Conservation (phyloP, 2,329 filamentous ascomycete genomes). For the Claviceps cyperi region DNA sequence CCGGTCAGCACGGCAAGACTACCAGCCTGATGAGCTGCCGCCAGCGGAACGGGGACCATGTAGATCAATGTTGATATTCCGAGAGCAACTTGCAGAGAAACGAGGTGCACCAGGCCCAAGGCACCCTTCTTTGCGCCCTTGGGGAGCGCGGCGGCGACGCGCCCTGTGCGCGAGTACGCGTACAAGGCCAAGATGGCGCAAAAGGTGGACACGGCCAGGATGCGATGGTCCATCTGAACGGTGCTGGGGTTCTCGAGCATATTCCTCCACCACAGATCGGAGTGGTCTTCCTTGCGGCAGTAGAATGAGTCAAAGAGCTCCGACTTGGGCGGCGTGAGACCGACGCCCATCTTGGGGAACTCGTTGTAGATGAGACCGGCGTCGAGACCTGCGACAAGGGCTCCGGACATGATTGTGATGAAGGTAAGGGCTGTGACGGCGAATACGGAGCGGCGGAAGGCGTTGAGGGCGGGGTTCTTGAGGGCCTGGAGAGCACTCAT, state of each 20-base stretch:
- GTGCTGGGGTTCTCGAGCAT: conserved; percentile 93
- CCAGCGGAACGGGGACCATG: conserved; percentile 77
- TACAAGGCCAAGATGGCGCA: conserved; percentile 65
- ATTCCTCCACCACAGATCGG: conserved; percentile 92
- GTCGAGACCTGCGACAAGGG: conserved; percentile 84
- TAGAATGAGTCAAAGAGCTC: conserved; percentile 84
- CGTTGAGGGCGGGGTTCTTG: conserved; percentile 48
- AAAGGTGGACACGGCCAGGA: conserved; percentile 82
- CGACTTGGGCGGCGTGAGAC: conserved; percentile 62
- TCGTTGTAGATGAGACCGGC: conserved; percentile 98
- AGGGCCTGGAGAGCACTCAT: conserved; percentile 47
- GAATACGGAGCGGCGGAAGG: conserved; percentile 60
- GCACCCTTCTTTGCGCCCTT: conserved; percentile 52
- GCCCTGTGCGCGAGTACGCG: conserved; percentile 60
- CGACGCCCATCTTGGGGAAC: conserved; percentile 87
- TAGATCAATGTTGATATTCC: conserved; percentile 89
- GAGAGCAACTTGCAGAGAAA: conserved; percentile 65
- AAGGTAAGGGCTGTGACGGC: conserved; percentile 67
- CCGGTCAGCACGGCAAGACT: conserved; percentile 74
- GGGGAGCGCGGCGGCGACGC: conserved; percentile 43
- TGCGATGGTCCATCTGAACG: conserved; percentile 90
- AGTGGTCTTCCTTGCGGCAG: conserved; percentile 59
- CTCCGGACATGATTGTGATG: conserved; percentile 82
- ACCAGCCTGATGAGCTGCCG: conserved; percentile 85
- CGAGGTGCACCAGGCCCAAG: conserved; percentile 69